phyloP scores from a whole-genome alignment of 441 rosid genomes.

The Populus trichocarpa region DNA sequence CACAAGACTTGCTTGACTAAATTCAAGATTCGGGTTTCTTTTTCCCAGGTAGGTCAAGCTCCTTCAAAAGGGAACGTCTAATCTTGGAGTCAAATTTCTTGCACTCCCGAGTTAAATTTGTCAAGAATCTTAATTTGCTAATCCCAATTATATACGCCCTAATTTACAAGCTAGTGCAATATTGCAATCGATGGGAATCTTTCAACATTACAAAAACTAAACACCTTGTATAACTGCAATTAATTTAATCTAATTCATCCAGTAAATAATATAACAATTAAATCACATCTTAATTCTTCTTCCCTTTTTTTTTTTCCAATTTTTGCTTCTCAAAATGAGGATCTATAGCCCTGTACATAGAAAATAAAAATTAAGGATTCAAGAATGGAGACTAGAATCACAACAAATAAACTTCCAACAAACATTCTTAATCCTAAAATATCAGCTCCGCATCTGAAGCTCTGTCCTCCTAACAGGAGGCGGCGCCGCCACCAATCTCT shows the following conservation, averaged over 20 bases:
- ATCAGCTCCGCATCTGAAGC: slow-evolving; percentile 13
- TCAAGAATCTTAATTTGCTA: too few species aligned
- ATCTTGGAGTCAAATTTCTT: too few species aligned
- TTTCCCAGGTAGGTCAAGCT: too few species aligned
- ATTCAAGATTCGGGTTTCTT: background rate
- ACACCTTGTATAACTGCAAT: background rate
- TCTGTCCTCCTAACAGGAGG: background rate
- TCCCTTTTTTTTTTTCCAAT: background rate
- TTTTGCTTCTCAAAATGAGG: background rate
- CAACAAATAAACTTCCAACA: background rate
- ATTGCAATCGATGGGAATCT: background rate
- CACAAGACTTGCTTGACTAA: background rate
- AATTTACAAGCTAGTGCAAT: too few species aligned
- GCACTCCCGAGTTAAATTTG: too few species aligned
- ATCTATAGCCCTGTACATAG: background rate
- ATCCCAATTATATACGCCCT: too few species aligned
- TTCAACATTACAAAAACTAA: background rate
- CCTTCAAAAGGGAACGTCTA: too few species aligned
- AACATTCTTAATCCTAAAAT: background rate
- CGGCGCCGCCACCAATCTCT: background rate
- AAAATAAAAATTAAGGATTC: background rate
- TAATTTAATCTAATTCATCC: background rate
- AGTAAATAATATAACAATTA: too few species aligned
- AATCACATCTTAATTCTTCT: too few species aligned
- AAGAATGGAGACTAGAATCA: background rate